Evolutionary conservation across 2,329 filamentous ascomycete species (phyloP).

Genomic region (Phialemoniopsis sp.): DNA sequence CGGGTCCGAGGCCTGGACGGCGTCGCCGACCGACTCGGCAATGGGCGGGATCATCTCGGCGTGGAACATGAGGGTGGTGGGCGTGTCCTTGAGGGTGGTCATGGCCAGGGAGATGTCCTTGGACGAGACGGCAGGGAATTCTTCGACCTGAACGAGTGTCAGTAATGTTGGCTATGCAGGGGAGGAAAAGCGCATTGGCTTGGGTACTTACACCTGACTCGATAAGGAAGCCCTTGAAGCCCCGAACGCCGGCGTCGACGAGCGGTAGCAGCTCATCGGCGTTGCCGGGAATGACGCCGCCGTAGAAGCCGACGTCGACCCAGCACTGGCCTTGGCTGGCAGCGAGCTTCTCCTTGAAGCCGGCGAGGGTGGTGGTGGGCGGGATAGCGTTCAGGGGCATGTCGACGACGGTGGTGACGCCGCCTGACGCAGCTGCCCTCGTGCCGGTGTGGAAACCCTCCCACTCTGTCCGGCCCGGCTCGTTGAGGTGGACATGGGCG

Average conservation of each 20-base stretch:
- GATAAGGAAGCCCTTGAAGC: conserved; percentile 97
- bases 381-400: conserved; percentile 98
- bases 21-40: conserved; percentile 72
- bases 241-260: conserved; percentile 80
- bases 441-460: conserved; percentile 97
- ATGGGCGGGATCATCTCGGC: conserved; percentile 97
- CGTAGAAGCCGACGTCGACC: conserved; percentile 99
- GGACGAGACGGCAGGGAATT: conserved; percentile 88
- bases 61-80: conserved; percentile 97
- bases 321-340: conserved; percentile 87
- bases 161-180: not conserved
- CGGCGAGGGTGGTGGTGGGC: conserved; percentile 83
- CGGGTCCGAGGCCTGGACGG: conserved; percentile 64
- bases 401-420: conserved; percentile 93
- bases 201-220: conserved; percentile 76
- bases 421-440: conserved; percentile 87
- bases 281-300: conserved; percentile 90
- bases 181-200: not conserved
- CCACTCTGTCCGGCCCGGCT: conserved; percentile 96
- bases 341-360: conserved; percentile 78
- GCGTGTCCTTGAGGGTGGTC: conserved; percentile 70
- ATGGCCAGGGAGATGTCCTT: conserved; percentile 77
- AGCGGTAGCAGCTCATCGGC: conserved; percentile 72
- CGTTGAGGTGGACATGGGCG: conserved; percentile 95
- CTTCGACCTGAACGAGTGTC: conserved; percentile 63